Percentiles rank a stretch among this genome's conserved stretches.
Evolutionary conservation across 228 moss, liverwort and hornwort species (phyloP).

Genomic region (Sphagnum magellanicum): DNA sequence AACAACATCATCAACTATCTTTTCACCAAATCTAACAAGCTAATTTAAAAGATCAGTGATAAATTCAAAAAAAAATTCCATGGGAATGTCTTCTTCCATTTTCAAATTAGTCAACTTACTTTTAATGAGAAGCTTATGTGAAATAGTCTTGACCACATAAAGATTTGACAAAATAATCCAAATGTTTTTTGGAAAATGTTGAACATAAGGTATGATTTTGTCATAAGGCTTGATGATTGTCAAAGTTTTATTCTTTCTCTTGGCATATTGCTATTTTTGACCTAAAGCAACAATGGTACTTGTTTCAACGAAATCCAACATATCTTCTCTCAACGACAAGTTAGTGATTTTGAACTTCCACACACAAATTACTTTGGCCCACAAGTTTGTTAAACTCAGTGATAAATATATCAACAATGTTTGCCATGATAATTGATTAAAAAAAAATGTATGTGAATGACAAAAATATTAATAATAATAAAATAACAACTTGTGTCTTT

Average conservation of each 20-base stretch:
- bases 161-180: neutral
- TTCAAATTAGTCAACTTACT: neutral
- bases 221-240: neutral
- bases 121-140: neutral
- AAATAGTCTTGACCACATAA: neutral
- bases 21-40: neutral
- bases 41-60: neutral
- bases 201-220: neutral
- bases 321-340: neutral
- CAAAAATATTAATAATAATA: too few relatives aligned
- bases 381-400: neutral
- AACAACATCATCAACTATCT: neutral
- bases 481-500: too few relatives aligned
- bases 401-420: neutral
- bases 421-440: neutral
- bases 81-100: neutral
- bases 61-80: neutral
- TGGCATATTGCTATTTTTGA: neutral
- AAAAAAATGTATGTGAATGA: neutral
- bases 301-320: neutral
- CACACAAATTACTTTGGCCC: neutral
- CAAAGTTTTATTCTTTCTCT: neutral
- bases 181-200: neutral
- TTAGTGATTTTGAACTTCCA: neutral
- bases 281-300: neutral